Conservation (phyloP, 169 alveolate genomes). For the Condylostoma magnum region DNA sequence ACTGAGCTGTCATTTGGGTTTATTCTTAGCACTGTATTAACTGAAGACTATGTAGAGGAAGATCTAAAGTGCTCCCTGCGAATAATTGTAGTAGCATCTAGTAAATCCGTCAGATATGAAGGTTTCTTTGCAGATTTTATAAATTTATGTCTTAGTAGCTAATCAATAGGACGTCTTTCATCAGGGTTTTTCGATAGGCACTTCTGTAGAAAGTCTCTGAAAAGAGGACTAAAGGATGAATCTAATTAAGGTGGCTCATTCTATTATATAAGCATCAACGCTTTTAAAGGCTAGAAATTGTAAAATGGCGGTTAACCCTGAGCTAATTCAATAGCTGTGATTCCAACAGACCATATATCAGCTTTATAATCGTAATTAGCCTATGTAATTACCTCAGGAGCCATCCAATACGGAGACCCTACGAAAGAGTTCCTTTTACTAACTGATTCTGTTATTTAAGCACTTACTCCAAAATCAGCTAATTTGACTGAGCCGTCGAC, state of each 20-base stretch:
- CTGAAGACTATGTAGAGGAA: not conserved
- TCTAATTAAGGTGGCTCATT: conserved; percentile 33
- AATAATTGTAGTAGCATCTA: not conserved
- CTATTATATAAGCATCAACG: conserved; percentile 22
- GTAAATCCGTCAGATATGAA: not conserved
- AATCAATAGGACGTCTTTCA: not conserved
- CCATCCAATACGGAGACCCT: conserved; percentile 81
- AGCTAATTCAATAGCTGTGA: conserved; percentile 67
- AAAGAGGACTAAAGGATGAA: not conserved
- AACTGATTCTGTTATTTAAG: conserved; percentile 49
- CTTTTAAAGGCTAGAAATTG: conserved; percentile 40
- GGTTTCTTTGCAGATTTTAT: not conserved
- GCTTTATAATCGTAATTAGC: conserved; percentile 56
- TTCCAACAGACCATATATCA: conserved; percentile 77
- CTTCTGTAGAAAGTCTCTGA: conserved; percentile 19
- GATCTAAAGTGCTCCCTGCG: not conserved
- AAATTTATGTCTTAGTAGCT: not conserved
- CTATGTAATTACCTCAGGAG: conserved; percentile 71
- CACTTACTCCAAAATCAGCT: conserved; percentile 85
- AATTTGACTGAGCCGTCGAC: conserved; percentile 71
- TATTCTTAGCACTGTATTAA: not conserved
- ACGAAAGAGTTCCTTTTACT: conserved; percentile 57
- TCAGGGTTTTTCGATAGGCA: conserved; percentile 33
- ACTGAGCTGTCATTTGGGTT: not conserved
- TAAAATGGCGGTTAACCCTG: conserved; percentile 71